Conservation (phyloP, 1,284 basidiomycete genomes). For the Lignosus rhinocerotis region DNA sequence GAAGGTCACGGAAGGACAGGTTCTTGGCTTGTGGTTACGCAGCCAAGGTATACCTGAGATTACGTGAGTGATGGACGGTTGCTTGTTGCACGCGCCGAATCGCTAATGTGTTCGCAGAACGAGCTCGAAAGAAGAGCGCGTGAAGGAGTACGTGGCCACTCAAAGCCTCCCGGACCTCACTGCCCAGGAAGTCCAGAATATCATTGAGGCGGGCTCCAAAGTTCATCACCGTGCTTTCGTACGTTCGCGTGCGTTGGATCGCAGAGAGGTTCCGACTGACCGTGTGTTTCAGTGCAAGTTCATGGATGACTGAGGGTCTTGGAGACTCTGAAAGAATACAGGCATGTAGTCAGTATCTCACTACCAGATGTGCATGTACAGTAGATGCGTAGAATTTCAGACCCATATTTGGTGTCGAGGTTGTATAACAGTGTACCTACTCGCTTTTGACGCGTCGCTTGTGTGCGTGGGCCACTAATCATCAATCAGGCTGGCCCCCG, state of each 20-base stretch:
- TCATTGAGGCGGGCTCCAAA: conserved; percentile 63
- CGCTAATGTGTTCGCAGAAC: conserved; percentile 45
- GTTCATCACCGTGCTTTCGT: conserved; percentile 58
- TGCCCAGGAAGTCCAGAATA: conserved; percentile 57
- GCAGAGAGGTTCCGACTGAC: not conserved
- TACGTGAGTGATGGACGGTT: conserved; percentile 49
- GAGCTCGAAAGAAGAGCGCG: conserved; percentile 65
- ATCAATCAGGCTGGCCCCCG: too few relatives aligned
- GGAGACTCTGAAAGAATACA: not conserved
- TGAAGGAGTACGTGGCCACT: conserved; percentile 66
- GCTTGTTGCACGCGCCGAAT: not conserved
- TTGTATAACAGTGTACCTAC: too few relatives aligned
- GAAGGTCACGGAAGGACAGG: conserved; percentile 34
- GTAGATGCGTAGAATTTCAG: not conserved
- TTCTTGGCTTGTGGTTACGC: conserved; percentile 39
- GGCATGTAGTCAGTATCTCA: not conserved
- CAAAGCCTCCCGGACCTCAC: conserved; percentile 58
- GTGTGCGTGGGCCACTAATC: too few relatives aligned
- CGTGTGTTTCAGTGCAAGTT: conserved; percentile 5
- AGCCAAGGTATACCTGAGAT: conserved; percentile 42
- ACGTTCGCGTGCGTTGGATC: conserved; percentile 15
- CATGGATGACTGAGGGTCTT: conserved; percentile 4
- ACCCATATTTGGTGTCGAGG: too few relatives aligned
- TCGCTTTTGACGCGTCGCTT: too few relatives aligned
- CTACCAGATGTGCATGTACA: not conserved